Conservation (phyloP, 2,329 filamentous ascomycete species). For the Penicillium carneum region DNA sequence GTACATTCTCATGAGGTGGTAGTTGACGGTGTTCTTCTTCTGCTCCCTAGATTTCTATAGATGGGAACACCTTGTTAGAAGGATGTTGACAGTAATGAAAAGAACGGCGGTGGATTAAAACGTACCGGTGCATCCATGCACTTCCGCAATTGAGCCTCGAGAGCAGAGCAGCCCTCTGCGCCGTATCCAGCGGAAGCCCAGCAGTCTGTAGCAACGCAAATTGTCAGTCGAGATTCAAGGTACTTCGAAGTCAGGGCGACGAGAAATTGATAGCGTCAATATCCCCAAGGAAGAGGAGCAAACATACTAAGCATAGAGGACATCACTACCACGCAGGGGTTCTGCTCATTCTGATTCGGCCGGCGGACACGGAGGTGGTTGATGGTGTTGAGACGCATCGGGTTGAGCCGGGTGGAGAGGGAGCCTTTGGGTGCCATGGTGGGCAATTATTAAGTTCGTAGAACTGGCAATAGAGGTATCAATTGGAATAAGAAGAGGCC, state of each 20-base stretch:
- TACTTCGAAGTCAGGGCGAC: background rate
- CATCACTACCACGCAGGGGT: constrained; percentile 72
- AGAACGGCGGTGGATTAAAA: constrained; percentile 35
- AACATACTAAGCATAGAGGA: constrained; percentile 69
- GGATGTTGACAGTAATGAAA: background rate
- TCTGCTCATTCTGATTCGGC: constrained; percentile 67
- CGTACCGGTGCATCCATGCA: constrained; percentile 83
- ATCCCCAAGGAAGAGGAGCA: background rate
- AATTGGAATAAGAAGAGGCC: background rate
- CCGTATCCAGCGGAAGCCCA: constrained; percentile 57
- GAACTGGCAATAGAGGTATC: background rate
- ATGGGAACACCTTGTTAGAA: constrained; percentile 13
- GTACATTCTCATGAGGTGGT: constrained; percentile 81
- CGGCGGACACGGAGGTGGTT: constrained; percentile 67
- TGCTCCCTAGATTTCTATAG: constrained; percentile 61
- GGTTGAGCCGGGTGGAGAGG: constrained; percentile 54
- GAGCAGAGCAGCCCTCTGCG: constrained; percentile 64
- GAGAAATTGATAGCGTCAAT: background rate
- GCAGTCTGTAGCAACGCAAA: constrained; percentile 46
- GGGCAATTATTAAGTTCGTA: constrained; percentile 10
- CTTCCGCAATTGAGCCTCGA: constrained; percentile 67
- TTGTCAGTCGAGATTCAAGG: constrained; percentile 23
- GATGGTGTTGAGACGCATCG: constrained; percentile 57
- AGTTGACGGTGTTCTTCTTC: constrained; percentile 85
- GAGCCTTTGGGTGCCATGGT: constrained; percentile 54